These are phyloP conservation scores for Leishmania tropica DNA, from an alignment of 208 protist species.

Conservation along the genomic window DNA sequence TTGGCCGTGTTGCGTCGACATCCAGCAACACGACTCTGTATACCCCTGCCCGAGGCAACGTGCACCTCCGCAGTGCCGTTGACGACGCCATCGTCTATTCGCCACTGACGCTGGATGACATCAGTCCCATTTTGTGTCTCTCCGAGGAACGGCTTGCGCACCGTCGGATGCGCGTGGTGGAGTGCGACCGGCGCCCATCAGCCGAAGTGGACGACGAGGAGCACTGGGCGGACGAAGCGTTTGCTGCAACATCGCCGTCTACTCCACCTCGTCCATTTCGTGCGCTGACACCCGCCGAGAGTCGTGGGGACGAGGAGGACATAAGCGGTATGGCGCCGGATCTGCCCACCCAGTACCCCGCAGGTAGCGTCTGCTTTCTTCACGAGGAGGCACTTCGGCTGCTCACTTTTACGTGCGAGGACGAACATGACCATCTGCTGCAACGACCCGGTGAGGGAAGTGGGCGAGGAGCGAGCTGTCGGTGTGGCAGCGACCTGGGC, in stretches of 20 bases:
- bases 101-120: conserved; percentile 24
- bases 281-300: neutral
- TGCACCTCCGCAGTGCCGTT: conserved; percentile 15
- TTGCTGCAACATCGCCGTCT: neutral
- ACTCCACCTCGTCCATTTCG: neutral
- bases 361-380: neutral
- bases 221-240: neutral
- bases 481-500: neutral
- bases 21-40: neutral
- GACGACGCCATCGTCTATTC: conserved; percentile 23
- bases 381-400: conserved; percentile 15
- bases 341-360: neutral
- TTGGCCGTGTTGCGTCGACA: neutral
- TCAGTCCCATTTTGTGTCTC: conserved; percentile 27
- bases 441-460: neutral
- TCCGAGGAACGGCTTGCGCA: conserved; percentile 5
- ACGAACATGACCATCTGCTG: neutral
- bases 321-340: neutral
- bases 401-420: conserved; percentile 6
- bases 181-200: neutral
- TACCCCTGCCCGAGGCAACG: neutral
- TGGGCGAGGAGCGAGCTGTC: neutral
- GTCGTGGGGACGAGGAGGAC: neutral
- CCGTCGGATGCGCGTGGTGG: neutral
- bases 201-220: neutral